Evolutionary conservation across 2,329 filamentous ascomycete species (phyloP), one percentile per base, ranked within the genome.

Genomic region (Daldinia sp.): DNA sequence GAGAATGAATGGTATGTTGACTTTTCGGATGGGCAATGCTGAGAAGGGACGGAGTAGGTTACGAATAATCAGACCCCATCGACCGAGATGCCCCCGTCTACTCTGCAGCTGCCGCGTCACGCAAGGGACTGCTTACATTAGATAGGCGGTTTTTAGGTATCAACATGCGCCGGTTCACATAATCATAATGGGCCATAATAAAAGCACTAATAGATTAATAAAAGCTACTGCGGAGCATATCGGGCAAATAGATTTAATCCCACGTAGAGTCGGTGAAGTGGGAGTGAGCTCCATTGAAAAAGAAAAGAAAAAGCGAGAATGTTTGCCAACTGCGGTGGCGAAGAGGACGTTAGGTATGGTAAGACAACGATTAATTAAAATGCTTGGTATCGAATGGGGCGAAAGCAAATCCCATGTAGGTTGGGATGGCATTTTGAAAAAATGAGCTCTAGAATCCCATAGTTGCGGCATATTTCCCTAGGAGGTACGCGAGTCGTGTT

Each of bases 351-450:
- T 21, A n/a, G 23, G 41, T 32, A 35, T 32, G 43, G 43, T 23
- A 54, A 61, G 51, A 59, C 55, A 57, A 21, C 23, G 52, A 63
- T 57, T 39, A 61, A 57, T 59, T 45, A 57, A 15, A 60, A 50
- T 21, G 45, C 61, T 64, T 64, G 64, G 64, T 58, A 47, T 52
- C 21, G 39, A 23, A 62, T 61, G 57, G 39, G 54, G 23, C 45
- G 47, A 57, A 47, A 41, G 56, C 19, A 63, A 68, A 69, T 66
- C 41, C 65, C 67, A 69, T 69, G 55, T 49, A 45, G 17, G 50
- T 15, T 50, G n/a, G 41, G 57, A 69, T 69, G 65, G 67, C 17
- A 69, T 68, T 69, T 63, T 34, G 21, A 52, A 11, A 59, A 43
- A 56, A 58, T 53, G 37, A 59, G 50, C 15, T 15, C 11, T n/a